These are phyloP conservation scores for Achlya hypogyna DNA, from an alignment of 352 stramenopile genomes.

Conservation along the genomic window DNA sequence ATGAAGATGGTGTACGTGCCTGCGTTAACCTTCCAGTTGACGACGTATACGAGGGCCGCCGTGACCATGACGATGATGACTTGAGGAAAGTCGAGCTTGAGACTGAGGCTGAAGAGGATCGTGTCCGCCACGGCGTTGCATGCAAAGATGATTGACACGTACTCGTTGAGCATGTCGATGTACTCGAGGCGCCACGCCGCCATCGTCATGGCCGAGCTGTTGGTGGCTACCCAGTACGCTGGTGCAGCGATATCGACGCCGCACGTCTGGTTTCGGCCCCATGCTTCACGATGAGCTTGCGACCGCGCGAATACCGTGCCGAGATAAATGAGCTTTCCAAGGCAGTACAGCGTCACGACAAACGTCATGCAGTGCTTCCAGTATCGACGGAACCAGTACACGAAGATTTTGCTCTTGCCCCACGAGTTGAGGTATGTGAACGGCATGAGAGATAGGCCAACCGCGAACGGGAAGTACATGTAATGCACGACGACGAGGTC, in stretches of 20 bases:
- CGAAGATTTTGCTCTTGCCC: slow-evolving; percentile 30
- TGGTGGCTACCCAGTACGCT: slow-evolving; percentile 38
- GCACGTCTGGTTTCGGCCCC: slow-evolving; percentile 36
- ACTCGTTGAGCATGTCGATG: slow-evolving; percentile 60
- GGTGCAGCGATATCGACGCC: slow-evolving; percentile 32
- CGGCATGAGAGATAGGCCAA: slow-evolving; percentile 51
- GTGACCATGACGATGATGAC: slow-evolving; percentile 33
- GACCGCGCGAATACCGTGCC: slow-evolving; percentile 42
- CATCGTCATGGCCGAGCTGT: slow-evolving; percentile 26
- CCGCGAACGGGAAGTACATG: slow-evolving; percentile 34
- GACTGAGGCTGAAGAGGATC: slow-evolving; percentile 54
- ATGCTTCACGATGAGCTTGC: slow-evolving; percentile 31
- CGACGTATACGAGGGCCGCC: slow-evolving; percentile 42
- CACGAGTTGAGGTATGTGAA: slow-evolving; percentile 29
- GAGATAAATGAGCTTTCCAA: slow-evolving; percentile 54
- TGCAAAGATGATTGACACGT: slow-evolving; percentile 48
- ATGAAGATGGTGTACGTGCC: slow-evolving; percentile 39
- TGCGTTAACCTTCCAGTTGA: slow-evolving; percentile 33
- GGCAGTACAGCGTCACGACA: slow-evolving; percentile 57
- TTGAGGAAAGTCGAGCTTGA: slow-evolving; percentile 75
- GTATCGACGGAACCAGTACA: slow-evolving; percentile 54
- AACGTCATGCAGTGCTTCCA: slow-evolving; percentile 65
- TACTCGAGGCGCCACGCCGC: slow-evolving; percentile 29
- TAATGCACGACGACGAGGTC: background rate
- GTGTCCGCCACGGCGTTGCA: slow-evolving; percentile 49